Base-by-base conservation (phyloP, 73 alveolate genomes). In the Stentor roeselii region DNA sequence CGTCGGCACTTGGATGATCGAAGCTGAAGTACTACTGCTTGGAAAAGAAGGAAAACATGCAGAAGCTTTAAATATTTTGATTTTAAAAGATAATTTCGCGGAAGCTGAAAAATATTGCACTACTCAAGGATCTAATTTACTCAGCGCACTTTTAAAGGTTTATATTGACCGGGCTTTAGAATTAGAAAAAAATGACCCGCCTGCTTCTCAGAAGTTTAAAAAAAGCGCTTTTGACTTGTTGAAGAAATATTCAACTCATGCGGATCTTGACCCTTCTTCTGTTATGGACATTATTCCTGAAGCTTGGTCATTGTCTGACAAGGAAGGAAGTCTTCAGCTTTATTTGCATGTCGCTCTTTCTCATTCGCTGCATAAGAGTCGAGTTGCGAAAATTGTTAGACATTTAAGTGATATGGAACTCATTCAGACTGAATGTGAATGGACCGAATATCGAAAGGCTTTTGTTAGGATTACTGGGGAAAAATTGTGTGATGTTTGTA, bases 381-480 rank as follows among this genome's bases (percentile, higher is more conserved):
- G 84, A 21, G 74, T 41, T 21, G 30, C 84, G 0, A 37, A 76
- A 41, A 39, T 76, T 30, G n/a, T 39, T 2, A 37, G 59, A 2
- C 75, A 76, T 37, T 34, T 76, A n/a, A 27, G 60, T 21, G 74
- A 41, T n/a, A 76, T 76, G 84, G 84, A 76, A 15, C 60, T 35
- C 39, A 76, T 76, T n/a, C 84, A 76, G 39, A 41, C 74, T n/a
- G 84, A 76, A 76, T 37, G 75, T 2, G 84, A 76, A 35, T 76
- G 74, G 75, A 27, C n/a, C 2, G 39, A 37, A n/a, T n/a, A 38
- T 21, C 21, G 60, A 2, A 39, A 76, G 39, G 15, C 75, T 14
- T 27, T 32, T 76, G 84, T 76, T 21, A 76, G 84, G 74, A 37
- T 76, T 76, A 21, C 84, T 15, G n/a, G 39, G 14, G 84, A 76